These are phyloP conservation scores for Phialocephala sp. DNA, from an alignment of 2,329 filamentous ascomycete genomes.

Conservation along the genomic window DNA sequence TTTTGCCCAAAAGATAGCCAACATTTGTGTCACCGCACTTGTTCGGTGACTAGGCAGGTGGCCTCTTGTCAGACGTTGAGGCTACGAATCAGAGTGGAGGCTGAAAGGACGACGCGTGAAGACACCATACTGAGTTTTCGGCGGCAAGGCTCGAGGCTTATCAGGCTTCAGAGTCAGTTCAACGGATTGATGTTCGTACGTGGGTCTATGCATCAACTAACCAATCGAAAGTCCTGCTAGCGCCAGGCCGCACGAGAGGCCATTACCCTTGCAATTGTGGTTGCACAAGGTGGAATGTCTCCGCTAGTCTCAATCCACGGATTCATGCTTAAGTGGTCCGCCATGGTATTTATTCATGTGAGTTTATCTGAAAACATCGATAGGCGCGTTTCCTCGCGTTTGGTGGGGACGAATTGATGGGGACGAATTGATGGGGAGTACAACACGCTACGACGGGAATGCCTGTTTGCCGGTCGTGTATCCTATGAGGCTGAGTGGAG, in stretches of 20 bases:
- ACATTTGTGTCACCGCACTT: background rate
- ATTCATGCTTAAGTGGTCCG: background rate
- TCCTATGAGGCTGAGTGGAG: background rate
- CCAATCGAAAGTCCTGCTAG: background rate
- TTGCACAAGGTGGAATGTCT: background rate
- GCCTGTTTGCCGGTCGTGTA: background rate
- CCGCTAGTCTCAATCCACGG: background rate
- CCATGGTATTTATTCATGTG: background rate
- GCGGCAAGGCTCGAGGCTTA: background rate
- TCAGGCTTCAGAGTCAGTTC: background rate
- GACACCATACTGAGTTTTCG: background rate
- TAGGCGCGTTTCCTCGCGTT: background rate
- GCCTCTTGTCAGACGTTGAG: background rate
- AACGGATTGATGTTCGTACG: background rate
- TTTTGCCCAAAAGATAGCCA: background rate
- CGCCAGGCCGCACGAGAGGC: background rate
- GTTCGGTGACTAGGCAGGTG: background rate
- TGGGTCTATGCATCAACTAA: background rate
- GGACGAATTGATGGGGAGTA: background rate
- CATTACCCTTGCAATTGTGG: background rate
- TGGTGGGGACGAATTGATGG: no score
- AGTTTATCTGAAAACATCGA: background rate
- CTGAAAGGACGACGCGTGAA: background rate
- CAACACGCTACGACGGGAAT: background rate
- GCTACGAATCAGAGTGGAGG: slow-evolving; percentile 1